Percentiles rank a stretch among this genome's conserved stretches.
phyloP scores from a whole-genome alignment of 768 basidiomycete genomes.

The Podaxis carcinomalis region DNA sequence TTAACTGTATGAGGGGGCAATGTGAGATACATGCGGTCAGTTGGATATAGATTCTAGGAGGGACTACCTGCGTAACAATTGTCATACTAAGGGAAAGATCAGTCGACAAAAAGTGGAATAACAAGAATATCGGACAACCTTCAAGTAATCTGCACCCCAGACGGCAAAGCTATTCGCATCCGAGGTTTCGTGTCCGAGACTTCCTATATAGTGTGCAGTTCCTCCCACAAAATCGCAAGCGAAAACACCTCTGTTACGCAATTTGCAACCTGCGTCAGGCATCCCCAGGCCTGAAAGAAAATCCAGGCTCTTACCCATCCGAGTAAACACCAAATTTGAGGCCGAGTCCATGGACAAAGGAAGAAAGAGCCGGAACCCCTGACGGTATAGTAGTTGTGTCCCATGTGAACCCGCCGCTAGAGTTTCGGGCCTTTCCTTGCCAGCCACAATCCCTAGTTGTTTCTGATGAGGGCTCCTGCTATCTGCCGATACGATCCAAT shows the following conservation, averaged over 20 bases:
- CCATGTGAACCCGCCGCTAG: slow-evolving; percentile 41
- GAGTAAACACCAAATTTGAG: slow-evolving; percentile 71
- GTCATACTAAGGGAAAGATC: slow-evolving; percentile 32
- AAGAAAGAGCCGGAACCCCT: slow-evolving; percentile 33
- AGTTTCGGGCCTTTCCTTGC: slow-evolving; percentile 38
- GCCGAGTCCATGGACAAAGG: slow-evolving; percentile 33
- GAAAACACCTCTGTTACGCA: slow-evolving; percentile 31
- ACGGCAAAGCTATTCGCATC: slow-evolving; percentile 45
- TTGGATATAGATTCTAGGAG: background rate
- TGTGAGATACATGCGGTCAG: background rate
- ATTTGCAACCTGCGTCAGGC: background rate
- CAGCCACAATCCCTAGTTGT: slow-evolving; percentile 42
- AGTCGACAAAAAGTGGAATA: background rate
- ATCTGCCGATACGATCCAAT: background rate
- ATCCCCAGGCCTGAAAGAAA: background rate
- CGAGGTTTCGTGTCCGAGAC: slow-evolving; percentile 39
- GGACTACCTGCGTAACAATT: slow-evolving; percentile 42
- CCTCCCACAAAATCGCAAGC: slow-evolving; percentile 44
- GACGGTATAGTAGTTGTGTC: slow-evolving; percentile 33
- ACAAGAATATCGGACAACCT: slow-evolving; percentile 18
- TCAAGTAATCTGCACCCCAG: slow-evolving; percentile 47
- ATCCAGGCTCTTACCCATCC: slow-evolving; percentile 23
- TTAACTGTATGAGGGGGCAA: slow-evolving; percentile 22
- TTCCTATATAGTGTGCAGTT: slow-evolving; percentile 39
- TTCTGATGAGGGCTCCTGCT: background rate